Evolutionary conservation across 192 early-diverging fungal species (phyloP), one percentile per base, ranked within the genome.

Genomic region (Coemansia umbellata): DNA sequence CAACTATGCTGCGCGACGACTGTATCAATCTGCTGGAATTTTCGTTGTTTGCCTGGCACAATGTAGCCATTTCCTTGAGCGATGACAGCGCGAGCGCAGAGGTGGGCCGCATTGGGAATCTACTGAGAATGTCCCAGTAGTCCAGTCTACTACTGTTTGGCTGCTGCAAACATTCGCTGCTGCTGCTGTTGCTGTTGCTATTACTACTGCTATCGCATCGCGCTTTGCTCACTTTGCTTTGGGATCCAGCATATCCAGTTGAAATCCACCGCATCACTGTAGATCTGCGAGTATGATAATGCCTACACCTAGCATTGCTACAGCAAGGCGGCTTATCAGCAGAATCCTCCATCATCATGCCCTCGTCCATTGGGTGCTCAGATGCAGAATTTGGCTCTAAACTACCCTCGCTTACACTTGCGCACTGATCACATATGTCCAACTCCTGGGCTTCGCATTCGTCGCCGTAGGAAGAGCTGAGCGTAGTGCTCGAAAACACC

Each of bases 71-170:
- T 5, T 66, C 70, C 8, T 51, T 50, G 13, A 74, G 21, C 31
- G 70, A 74, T 9, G 70, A 51, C 13, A 74, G 50, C 0, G 70
- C 70, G 32, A 74, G 42, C 4, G 63, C 57, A 17, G 70, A 74
- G 0, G 70, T 74, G n/a, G 70, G 70, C 0, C 70, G 70, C 59
- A 66, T 74, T 15, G 70, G 59, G 18, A 63, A 74, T 15, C 70
- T 36, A 5, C 59, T 62, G n/a, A 74, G 59, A 3, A 74, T 31
- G 17, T 66, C 70, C 70, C 70, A 74, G 31, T 66, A 74, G 8
- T 65, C 69, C 37, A 50, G 13, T 13, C 28, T 33, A 4, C 44
- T 27, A 1, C 5, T 21, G 19, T 21, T 13, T 3, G 43, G 24
- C 43, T 45, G 43, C 24, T 45, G 24, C 0, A 2, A 14, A 14